Evolutionary conservation across 2,329 filamentous ascomycete species (phyloP), one percentile per base, ranked within the genome.

Genomic region (Tricladium varicosporioides): DNA sequence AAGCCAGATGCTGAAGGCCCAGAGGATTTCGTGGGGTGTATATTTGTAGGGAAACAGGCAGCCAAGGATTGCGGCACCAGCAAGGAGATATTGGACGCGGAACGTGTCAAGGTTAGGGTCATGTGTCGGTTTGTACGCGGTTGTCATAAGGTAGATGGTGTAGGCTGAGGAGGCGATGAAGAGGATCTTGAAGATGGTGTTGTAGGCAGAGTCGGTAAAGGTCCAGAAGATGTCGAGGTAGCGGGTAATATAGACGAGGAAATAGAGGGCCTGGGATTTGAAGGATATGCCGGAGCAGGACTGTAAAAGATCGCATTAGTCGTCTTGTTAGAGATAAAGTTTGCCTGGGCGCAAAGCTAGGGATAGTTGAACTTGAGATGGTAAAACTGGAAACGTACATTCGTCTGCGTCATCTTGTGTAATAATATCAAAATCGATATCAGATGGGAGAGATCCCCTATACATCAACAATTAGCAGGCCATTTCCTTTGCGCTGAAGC

Each of bases 1-100:
- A 32, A 99, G 84, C 94, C 94, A 99, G 73, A 99, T 97, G 53
- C 89, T 95, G 74, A 97, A 99, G 18, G 94, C 89, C 94, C 94
- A 99, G 49, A 95, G 81, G 61, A 99, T 91, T 84, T 97, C 93
- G 27, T 85, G 83, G 36, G 88, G 66, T 4, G 83, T 88, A 76
- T 96, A 99, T 69, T 87, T 82, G 77, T 93, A 92, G 1, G 94
- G 92, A 67, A 95, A 89, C 27, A 97, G 69, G 56, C 97, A 69
- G 46, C 88, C 93, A 51, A 97, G 78, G 19, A 92, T 78, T 13
- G 86, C 85, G 60, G 91, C 89, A 54, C 88, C 91, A 46, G 83
- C 92, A 27, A 97, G 82, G 47, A 99, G 82, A 76, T 97, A 99
- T 74, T 96, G 89, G 48, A 97, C 91, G 66, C 92, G 92, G 81